A percentile compares a stretch with the other conserved stretches of the same genome.
phyloP scores from a whole-genome alignment of 2,329 filamentous ascomycete genomes.

The Nemania diffusa region DNA sequence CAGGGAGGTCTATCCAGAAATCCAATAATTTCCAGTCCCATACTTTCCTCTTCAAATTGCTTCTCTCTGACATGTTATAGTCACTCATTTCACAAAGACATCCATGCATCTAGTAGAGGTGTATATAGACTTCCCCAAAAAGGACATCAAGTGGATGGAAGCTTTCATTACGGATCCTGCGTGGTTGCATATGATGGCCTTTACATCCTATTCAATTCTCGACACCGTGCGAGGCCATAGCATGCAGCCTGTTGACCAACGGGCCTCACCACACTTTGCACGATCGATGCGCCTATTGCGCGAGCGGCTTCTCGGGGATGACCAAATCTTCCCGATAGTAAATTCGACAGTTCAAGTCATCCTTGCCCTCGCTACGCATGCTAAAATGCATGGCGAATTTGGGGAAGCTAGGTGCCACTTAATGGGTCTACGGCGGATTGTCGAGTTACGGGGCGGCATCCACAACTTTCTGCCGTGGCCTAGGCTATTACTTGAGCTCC shows the following conservation, averaged over 20 bases:
- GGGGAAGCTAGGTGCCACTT: slow-evolving; percentile 1
- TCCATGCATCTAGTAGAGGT: not conserved
- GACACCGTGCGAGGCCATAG: not conserved
- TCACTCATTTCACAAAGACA: slow-evolving; percentile 3
- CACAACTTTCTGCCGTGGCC: not conserved
- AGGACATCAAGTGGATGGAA: not conserved
- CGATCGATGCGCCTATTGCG: slow-evolving; percentile 1
- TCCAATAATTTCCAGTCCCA: not conserved
- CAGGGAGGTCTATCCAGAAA: not conserved
- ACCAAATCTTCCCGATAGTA: not conserved
- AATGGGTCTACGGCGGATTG: not conserved
- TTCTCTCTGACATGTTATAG: not conserved
- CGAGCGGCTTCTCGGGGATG: slow-evolving; percentile 1
- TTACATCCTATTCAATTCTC: not conserved
- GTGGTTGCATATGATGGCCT: slow-evolving; percentile 11
- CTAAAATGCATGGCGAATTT: slow-evolving; percentile 5
- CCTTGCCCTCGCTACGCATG: not conserved
- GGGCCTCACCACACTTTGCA: slow-evolving; percentile 6
- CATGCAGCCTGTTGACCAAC: not conserved
- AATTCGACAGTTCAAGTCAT: slow-evolving; percentile 2
- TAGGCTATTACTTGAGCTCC: not conserved
- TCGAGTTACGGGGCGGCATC: slow-evolving; percentile 11
- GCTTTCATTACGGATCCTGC: not conserved
- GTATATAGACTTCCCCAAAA: not conserved
- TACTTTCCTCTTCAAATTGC: not conserved